A percentile compares a stretch with the other conserved stretches of the same genome.
These are phyloP conservation scores for Leishmania guyanensis DNA, from an alignment of 208 protist genomes.

Conservation along the genomic window DNA sequence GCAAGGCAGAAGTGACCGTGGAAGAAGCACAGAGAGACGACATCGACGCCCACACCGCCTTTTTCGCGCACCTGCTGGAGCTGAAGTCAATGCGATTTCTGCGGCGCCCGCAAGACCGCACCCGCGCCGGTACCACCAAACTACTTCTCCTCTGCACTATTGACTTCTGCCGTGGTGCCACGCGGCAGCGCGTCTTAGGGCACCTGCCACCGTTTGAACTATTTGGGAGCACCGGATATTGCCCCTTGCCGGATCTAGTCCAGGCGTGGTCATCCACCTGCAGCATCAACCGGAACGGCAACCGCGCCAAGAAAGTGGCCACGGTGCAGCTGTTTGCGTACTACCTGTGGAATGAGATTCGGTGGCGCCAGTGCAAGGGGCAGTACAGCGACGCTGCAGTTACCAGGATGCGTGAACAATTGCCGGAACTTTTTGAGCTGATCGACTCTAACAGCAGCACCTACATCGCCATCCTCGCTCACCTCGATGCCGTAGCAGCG, in stretches of 20 bases:
- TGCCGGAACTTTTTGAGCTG: slow-evolving; percentile 21
- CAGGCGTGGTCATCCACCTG: slow-evolving; percentile 37
- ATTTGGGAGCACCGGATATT: slow-evolving; percentile 59
- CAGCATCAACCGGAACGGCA: slow-evolving; percentile 7
- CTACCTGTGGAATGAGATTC: slow-evolving; percentile 33
- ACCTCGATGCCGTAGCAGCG: slow-evolving; percentile 12
- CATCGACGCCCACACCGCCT: slow-evolving; percentile 52
- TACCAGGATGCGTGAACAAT: slow-evolving; percentile 15
- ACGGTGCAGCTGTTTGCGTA: slow-evolving; percentile 20
- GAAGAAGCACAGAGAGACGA: not conserved
- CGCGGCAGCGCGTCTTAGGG: slow-evolving; percentile 25
- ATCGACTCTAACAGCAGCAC: slow-evolving; percentile 20
- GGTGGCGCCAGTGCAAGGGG: slow-evolving; percentile 26
- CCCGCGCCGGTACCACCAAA: slow-evolving; percentile 27
- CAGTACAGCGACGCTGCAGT: slow-evolving; percentile 23
- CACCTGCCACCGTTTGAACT: slow-evolving; percentile 56
- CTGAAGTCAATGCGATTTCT: slow-evolving; percentile 41
- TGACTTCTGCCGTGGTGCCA: slow-evolving; percentile 23
- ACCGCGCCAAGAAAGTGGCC: not conserved
- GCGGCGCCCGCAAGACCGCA: slow-evolving; percentile 26
- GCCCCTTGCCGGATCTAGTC: slow-evolving; percentile 60
- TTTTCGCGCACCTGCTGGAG: slow-evolving; percentile 52
- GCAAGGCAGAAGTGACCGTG: slow-evolving; percentile 2
- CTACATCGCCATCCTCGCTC: slow-evolving; percentile 21
- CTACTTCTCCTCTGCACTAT: slow-evolving; percentile 27